Conservation (phyloP, 108 stramenopile genomes). For the Pseudonitzschia pungens region DNA sequence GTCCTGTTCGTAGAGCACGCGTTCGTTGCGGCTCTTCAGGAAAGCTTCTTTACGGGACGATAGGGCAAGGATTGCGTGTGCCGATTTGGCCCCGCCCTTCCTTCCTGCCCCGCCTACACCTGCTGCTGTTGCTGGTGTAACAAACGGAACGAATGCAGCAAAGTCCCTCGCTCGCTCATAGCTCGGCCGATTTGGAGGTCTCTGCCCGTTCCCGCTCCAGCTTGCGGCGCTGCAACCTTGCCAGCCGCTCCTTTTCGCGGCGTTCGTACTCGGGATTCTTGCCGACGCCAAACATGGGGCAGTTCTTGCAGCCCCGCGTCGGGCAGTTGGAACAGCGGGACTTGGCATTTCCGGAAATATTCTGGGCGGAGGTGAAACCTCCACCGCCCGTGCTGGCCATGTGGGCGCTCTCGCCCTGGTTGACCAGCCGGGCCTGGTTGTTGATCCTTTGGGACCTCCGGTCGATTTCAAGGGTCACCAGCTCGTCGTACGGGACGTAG, state of each 20-base stretch:
- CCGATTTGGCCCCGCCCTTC: too few species aligned
- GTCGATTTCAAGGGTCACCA: slow-evolving; percentile 73
- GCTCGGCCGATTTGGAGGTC: slow-evolving; percentile 89
- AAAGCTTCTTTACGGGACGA: too few species aligned
- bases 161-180: too few species aligned
- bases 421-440: slow-evolving; percentile 84
- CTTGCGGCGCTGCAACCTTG: slow-evolving; percentile 51
- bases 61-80: too few species aligned
- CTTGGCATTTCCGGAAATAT: slow-evolving; percentile 72
- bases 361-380: slow-evolving; percentile 66
- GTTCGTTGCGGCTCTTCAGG: too few species aligned
- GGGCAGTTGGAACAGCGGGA: slow-evolving; percentile 86
- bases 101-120: too few species aligned
- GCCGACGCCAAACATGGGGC: slow-evolving; percentile 86
- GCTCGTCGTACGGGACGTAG: slow-evolving; percentile 85
- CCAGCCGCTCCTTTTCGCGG: slow-evolving; percentile 64
- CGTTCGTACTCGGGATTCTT: slow-evolving; percentile 83
- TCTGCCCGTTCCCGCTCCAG: slow-evolving; percentile 78
- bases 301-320: slow-evolving; percentile 42
- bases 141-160: too few species aligned
- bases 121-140: too few species aligned
- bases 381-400: slow-evolving; percentile 46
- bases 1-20: too few species aligned
- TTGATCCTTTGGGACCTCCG: slow-evolving; percentile 85
- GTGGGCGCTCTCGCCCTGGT: slow-evolving; percentile 56